Percentiles rank a stretch among this genome's conserved stretches.
phyloP scores from a whole-genome alignment of 257 asterid genomes.

The Solanum appendiculatum region DNA sequence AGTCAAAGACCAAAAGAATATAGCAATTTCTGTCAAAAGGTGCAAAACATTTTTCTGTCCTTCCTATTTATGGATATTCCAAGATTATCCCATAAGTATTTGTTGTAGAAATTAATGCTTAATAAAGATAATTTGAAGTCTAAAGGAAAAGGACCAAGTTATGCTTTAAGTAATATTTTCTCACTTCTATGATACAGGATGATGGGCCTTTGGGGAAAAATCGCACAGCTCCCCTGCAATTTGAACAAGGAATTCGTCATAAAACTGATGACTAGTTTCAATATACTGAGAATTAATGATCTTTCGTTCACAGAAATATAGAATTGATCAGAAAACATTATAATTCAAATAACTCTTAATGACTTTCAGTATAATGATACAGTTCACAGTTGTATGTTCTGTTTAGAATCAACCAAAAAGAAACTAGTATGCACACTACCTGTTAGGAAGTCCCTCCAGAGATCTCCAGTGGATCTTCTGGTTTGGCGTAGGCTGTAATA shows the following conservation, averaged over 20 bases:
- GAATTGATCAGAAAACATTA: background rate
- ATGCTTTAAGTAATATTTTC: constrained; percentile 11
- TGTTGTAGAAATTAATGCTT: background rate
- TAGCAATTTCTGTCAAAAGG: background rate
- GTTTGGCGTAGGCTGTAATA: constrained; percentile 66
- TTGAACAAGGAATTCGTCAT: background rate
- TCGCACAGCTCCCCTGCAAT: constrained; percentile 90
- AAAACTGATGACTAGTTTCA: background rate
- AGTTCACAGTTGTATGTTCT: background rate
- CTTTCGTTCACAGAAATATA: background rate
- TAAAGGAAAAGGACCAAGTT: background rate
- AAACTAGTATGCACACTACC: constrained; percentile 21
- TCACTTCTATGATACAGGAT: constrained; percentile 69
- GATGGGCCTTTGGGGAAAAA: constrained; percentile 78
- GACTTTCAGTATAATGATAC: background rate
- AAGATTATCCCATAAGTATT: background rate
- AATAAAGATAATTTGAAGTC: background rate
- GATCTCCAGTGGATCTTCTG: constrained; percentile 98
- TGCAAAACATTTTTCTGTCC: background rate
- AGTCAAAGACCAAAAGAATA: background rate
- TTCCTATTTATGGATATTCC: background rate
- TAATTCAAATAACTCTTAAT: background rate
- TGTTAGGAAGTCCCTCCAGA: constrained; percentile 92
- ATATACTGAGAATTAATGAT: background rate
- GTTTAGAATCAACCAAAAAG: background rate